Conservation (phyloP, 2,329 filamentous ascomycete genomes). For the Ceratocystis cubensis region DNA sequence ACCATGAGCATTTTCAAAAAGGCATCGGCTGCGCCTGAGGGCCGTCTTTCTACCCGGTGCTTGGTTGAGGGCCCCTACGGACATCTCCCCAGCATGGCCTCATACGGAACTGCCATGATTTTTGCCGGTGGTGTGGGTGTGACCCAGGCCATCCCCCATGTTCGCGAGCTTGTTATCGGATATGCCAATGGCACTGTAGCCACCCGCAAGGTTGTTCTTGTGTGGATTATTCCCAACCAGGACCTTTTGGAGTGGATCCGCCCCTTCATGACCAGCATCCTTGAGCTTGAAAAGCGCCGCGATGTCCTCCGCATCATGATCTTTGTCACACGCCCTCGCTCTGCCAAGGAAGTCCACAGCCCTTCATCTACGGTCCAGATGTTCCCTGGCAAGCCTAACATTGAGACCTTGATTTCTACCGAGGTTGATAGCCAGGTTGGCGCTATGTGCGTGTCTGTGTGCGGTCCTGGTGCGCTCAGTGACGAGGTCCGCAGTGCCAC, state of each 20-base stretch:
- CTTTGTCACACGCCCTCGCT: constrained; percentile 62
- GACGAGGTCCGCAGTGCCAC: constrained; percentile 62
- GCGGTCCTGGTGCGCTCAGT: constrained; percentile 59
- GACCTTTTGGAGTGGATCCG: constrained; percentile 76
- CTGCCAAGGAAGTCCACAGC: constrained; percentile 69
- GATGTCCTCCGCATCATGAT: constrained; percentile 65
- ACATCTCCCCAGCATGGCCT: constrained; percentile 55
- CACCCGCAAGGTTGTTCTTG: constrained; percentile 57
- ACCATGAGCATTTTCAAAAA: constrained; percentile 57
- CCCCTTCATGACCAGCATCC: constrained; percentile 70
- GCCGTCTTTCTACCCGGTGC: constrained; percentile 50
- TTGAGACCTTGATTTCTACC: constrained; percentile 56
- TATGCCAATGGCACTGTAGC: constrained; percentile 57
- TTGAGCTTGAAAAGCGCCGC: constrained; percentile 60
- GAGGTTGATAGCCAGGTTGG: constrained; percentile 65
- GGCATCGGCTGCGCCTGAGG: constrained; percentile 48
- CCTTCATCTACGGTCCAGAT: constrained; percentile 68
- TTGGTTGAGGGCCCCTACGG: constrained; percentile 68
- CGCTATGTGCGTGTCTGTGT: constrained; percentile 61
- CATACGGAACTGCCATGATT: constrained; percentile 65
- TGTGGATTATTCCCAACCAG: constrained; percentile 68
- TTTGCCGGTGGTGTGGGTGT: constrained; percentile 74
- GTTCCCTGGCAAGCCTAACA: constrained; percentile 68
- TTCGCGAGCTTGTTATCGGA: constrained; percentile 58
- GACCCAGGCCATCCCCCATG: constrained; percentile 64